Evolutionary conservation across 345 rosid species (phyloP).

Genomic region (Salix exigua): DNA sequence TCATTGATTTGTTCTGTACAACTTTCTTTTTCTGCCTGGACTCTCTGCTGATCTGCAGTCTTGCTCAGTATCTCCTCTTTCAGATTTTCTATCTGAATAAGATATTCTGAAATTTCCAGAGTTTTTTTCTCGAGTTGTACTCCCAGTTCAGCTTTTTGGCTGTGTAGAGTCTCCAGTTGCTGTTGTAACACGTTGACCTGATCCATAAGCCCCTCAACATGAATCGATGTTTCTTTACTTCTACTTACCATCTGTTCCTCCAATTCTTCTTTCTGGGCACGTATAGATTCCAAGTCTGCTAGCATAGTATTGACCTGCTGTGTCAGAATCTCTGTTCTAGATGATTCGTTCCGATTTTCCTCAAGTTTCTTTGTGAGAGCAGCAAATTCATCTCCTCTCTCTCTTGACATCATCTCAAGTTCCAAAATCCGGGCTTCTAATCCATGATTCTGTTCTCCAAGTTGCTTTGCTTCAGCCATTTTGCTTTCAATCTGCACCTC

Average conservation of each 20-base stretch:
- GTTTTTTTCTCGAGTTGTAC: conserved; percentile 51
- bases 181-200: conserved; percentile 48
- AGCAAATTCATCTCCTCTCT: conserved; percentile 48
- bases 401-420: conserved; percentile 42
- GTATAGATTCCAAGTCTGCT: conserved; percentile 37
- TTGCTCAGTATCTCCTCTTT: conserved; percentile 24
- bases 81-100: conserved; percentile 29
- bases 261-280: conserved; percentile 50
- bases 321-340: conserved; percentile 53
- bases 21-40: conserved; percentile 25
- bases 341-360: conserved; percentile 48
- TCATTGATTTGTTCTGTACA: conserved; percentile 20
- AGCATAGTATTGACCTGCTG: conserved; percentile 39
- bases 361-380: conserved; percentile 48
- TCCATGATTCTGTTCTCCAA: conserved; percentile 40
- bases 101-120: conserved; percentile 45
- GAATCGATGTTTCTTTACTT: conserved; percentile 52
- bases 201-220: conserved; percentile 41
- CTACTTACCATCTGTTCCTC: conserved; percentile 50
- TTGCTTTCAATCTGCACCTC: conserved; percentile 47
- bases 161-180: conserved; percentile 44
- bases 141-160: conserved; percentile 53
- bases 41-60: conserved; percentile 22
- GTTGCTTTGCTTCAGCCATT: conserved; percentile 38
- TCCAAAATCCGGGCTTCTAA: conserved; percentile 47